Percentiles rank a stretch among this genome's conserved stretches.
Evolutionary conservation across 768 basidiomycete species (phyloP).

Genomic region (Ephemerocybe angulata): DNA sequence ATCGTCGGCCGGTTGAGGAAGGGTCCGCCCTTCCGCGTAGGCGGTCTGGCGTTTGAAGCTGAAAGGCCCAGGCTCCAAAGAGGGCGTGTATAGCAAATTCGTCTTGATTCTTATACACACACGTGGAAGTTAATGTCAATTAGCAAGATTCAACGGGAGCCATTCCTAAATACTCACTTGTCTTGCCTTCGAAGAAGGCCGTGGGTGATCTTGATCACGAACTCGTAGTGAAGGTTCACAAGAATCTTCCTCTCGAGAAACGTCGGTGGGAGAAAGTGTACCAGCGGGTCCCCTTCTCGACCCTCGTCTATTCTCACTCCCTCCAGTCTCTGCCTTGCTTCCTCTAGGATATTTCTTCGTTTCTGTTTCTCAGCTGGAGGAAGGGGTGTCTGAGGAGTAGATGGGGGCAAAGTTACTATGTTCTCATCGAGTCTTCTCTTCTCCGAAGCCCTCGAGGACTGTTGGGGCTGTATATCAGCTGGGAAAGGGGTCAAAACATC

Average conservation of each 20-base stretch:
- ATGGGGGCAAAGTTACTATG: not conserved
- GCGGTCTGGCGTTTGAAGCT: constrained; percentile 16
- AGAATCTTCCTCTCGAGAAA: constrained; percentile 21
- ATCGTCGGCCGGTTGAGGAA: constrained; percentile 23
- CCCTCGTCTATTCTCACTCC: no score
- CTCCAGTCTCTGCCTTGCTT: not conserved
- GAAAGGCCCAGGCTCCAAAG: constrained; percentile 21
- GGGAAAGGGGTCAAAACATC: not conserved
- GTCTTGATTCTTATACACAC: constrained; percentile 12
- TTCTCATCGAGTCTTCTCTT: not conserved
- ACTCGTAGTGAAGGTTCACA: constrained; percentile 25
- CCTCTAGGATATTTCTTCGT: not conserved
- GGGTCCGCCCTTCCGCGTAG: constrained; percentile 11
- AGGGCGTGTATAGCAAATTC: constrained; percentile 23
- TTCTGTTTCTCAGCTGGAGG: not conserved
- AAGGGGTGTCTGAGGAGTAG: not conserved
- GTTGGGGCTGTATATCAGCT: not conserved
- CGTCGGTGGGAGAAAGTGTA: constrained; percentile 16
- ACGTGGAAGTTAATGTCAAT: not conserved
- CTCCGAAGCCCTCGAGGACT: not conserved
- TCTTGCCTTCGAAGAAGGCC: constrained; percentile 23
- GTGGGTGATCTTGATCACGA: constrained; percentile 22
- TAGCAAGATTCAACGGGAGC: no score
- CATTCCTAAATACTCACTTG: constrained; percentile 17
- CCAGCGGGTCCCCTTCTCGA: not conserved